Evolutionary conservation across 805 yeast species (phyloP), one percentile per base, ranked within the genome.

Genomic region (Candida taoyuanica): DNA sequence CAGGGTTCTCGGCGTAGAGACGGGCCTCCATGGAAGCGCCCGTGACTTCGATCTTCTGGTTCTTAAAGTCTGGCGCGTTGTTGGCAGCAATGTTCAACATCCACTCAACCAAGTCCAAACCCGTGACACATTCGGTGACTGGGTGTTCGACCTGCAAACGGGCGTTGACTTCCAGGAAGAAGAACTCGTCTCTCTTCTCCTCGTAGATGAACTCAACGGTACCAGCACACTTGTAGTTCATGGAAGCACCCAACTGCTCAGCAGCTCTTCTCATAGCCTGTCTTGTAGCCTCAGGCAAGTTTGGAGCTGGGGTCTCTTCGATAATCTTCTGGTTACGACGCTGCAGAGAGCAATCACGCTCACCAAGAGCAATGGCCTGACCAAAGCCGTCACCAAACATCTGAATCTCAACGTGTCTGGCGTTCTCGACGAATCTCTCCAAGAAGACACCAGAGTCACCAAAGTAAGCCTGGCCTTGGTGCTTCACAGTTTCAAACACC

Each of bases 11-110:
- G 26, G 98, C 97, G 52, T 93, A 93, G 35, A 91, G 69, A 59
- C 98, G 76, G 24, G 96, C 98, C 65, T 91, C 98, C 89, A 91
- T 91, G 0, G 96, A 76, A 0, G 94, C 95, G 48, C 98, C 98
- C 33, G 74, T 71, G 26, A 81, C 76, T 12, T 63, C 67, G 36
- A 87, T 70, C 29, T 65, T 63, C 46, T 73, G 75, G 27, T 64
- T 53, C 31, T 56, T 60, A 52, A 88, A 86, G 56, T 81, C 85
- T 5, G 96, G 95, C 4, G 97, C 81, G 49, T 73, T 73, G 56
- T 86, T 89, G 26, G 95, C 95, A 24, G 97, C 97, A 58, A 91
- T 84, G 51, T 71, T 68, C 46, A 91, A 67, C 98, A 93, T 93
- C 96, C 96, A 87, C 63, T 93, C 97, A 16, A 91, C 98, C 47